Evolutionary conservation across 495 filamentous ascomycete species (phyloP), one percentile per base, ranked within the genome.

Genomic region (Bryoglossum gracile): DNA sequence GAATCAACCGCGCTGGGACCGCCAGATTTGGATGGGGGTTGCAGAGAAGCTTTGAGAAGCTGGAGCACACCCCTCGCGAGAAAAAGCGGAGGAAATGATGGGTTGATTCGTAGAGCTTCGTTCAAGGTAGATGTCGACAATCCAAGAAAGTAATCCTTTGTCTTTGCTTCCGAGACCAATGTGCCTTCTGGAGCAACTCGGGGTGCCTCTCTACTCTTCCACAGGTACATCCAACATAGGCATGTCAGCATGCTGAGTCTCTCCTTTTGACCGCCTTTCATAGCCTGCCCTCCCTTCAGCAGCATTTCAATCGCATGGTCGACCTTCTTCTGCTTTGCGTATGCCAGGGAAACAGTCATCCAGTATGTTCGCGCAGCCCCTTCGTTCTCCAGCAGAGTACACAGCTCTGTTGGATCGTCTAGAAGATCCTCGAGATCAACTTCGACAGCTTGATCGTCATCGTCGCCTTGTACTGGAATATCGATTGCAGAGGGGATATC

Each of bases 261-360:
- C 68, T 98, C 92, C 43, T 90, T 84, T 16, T 80, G 77, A 36
- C 80, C 80, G 37, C 77, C 82, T 30, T 80, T 75, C 62, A 94
- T 77, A 19, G 83, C 88, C 39, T 75, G 76, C 44, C 91, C 71
- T 41, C 89, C 89, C 55, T 89, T 88, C 34, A 81, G 78, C 46
- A 98, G 71, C 56, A 98, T 92, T 63, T 96, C 90, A 56, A 97
- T 90, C 34, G 92, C 92, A 66, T 88, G 86, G 56, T 95, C 89
- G 35, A 89, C 75, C 66, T 94, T 91, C 30, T 82, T 78, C 65
- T 94, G 89, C 67, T 96, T 97, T 21, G 91, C 90, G 60, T 98
- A 97, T n/a, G 91, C 94, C 26, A 96, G 76, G 24, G 92, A 86
- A 53, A 96, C 89, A 11, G 86, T 88, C 73, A 97, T 89, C 92